Percentiles rank a stretch among this genome's conserved stretches.
phyloP scores from a whole-genome alignment of 2,329 filamentous ascomycete species.

The Sarocladiaceae sp. region DNA sequence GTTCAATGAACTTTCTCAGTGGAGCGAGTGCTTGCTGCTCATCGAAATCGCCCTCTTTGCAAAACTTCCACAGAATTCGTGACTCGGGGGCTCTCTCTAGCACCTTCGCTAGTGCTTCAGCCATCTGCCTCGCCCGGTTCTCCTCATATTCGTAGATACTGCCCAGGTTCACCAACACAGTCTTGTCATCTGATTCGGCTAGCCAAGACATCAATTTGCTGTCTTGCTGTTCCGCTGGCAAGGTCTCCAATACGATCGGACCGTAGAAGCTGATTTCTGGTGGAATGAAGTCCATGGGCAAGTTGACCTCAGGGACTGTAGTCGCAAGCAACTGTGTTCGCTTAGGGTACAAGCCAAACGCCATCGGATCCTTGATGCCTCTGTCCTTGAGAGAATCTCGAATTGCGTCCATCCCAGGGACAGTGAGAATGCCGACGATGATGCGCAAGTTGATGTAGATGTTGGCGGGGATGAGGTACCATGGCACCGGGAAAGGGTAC shows the following conservation, averaged over 20 bases:
- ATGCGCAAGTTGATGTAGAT: constrained; percentile 28
- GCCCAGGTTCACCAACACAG: background rate
- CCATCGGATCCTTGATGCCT: constrained; percentile 18
- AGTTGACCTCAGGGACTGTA: background rate
- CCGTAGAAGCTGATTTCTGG: constrained; percentile 5
- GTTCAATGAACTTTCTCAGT: constrained; percentile 14
- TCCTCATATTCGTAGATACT: background rate
- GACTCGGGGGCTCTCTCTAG: background rate
- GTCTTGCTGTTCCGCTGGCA: background rate
- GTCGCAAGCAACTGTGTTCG: background rate
- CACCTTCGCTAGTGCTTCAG: background rate
- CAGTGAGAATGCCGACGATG: constrained; percentile 22
- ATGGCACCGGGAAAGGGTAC: constrained; percentile 41
- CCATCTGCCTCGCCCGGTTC: background rate
- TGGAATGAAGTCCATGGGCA: background rate
- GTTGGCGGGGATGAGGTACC: constrained; percentile 23
- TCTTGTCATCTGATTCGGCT: background rate
- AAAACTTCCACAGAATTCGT: constrained; percentile 27
- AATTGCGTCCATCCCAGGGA: constrained; percentile 20
- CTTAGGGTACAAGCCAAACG: constrained; percentile 12
- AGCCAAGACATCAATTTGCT: background rate
- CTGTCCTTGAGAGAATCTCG: constrained; percentile 17
- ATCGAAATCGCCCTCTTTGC: constrained; percentile 12
- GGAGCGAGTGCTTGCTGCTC: constrained; percentile 10
- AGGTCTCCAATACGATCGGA: background rate